phyloP scores from a whole-genome alignment of 2,329 filamentous ascomycete species.

The Onygenales sp. region DNA sequence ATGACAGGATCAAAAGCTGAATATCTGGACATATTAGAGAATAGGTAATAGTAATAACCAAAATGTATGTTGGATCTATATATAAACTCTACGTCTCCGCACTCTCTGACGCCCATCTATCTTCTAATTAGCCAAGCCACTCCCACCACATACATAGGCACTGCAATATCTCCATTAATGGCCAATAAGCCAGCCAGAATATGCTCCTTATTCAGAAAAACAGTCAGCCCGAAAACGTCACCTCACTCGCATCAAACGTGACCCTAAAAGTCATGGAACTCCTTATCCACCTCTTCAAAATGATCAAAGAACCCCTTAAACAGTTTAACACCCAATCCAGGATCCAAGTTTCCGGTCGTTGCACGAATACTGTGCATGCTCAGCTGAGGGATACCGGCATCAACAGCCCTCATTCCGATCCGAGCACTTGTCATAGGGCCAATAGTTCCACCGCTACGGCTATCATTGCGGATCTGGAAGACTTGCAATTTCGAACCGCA shows the following conservation, averaged over 20 bases:
- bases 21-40: too few species aligned
- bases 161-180: not conserved
- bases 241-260: not conserved
- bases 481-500: slow-evolving; percentile 64
- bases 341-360: slow-evolving; percentile 76
- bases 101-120: too few species aligned
- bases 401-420: slow-evolving; percentile 73
- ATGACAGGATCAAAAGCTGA: not conserved
- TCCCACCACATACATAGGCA: not conserved
- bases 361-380: slow-evolving; percentile 92
- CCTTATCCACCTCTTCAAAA: slow-evolving; percentile 73
- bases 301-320: slow-evolving; percentile 84
- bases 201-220: not conserved
- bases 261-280: slow-evolving; percentile 48
- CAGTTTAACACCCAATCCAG: slow-evolving; percentile 75
- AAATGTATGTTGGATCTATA: not conserved
- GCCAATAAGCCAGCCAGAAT: not conserved
- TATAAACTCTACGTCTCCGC: not conserved
- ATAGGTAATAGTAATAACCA: not conserved
- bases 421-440: slow-evolving; percentile 76
- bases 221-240: not conserved
- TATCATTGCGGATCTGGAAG: slow-evolving; percentile 94
- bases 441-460: slow-evolving; percentile 82
- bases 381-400: slow-evolving; percentile 82
- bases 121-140: not conserved